Base-by-base conservation (phyloP, 805 yeast genomes). In the Starmera caribaea region DNA sequence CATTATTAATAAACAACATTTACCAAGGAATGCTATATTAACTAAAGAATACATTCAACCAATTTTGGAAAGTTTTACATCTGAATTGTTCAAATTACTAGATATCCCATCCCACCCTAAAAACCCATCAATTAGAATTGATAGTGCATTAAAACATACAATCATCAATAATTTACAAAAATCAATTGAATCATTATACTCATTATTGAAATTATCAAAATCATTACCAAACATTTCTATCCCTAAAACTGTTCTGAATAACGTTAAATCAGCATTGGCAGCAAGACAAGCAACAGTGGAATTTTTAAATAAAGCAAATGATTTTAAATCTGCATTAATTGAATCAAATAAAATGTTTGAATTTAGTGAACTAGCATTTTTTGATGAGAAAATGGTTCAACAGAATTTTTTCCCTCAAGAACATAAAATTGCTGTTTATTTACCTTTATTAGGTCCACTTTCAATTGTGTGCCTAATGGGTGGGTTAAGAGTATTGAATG, bases 381-480 rank as follows among this genome's bases (percentile, higher is more conserved):
- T 90, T 58, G 95, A 90, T 49, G 84, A 85, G 50, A 89, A 82
- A 57, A 90, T 92, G 96, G 86, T 92, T 26, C 95, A 87, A 53
- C 97, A 90, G 55, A 86, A 82, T 41, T 88, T 84, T 58, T 87
- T 89, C 67, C 97, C 98, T 0, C 90, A 84, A 46, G 97, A 90
- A 58, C 98, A 90, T 56, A 89, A 86, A 58, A 69, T 92, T 53
- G 97, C 98, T 0, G 95, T 92, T 1, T 92, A 88, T 49, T 66
- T 87, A 54, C 98, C 98, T 0, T 63, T 90, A 35, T 58, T 89
- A 30, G 97, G 97, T 0, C 98, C 98, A 2, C 65, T 88, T 30
- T 62, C 73, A 2, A 73, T 90, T 21, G 88, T 92, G 16, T 55
- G 74, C 11, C 16, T 67, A 2, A 55, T 79, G 41, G 82, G 81